A percentile compares a stretch with the other conserved stretches of the same genome.
Conservation (phyloP, 257 asterid genomes). For the Capsicum chinense region DNA sequence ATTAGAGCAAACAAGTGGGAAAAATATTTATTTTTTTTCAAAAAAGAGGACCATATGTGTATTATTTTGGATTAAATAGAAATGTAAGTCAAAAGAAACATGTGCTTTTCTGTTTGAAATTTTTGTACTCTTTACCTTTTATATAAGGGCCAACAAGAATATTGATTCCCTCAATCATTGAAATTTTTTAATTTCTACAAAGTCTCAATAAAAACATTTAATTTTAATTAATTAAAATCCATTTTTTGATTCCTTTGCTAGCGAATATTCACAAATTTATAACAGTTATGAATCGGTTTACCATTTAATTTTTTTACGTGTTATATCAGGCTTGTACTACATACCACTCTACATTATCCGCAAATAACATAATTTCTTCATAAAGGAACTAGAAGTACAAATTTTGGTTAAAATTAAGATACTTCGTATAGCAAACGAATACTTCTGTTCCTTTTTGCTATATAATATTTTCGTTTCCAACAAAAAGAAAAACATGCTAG, state of each 20-base stretch:
- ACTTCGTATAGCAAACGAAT: background rate
- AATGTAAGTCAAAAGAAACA: constrained; percentile 12
- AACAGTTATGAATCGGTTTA: background rate
- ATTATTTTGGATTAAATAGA: background rate
- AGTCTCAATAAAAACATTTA: background rate
- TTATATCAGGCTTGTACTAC: background rate
- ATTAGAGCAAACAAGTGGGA: background rate
- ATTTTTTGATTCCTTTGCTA: background rate
- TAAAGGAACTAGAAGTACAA: background rate
- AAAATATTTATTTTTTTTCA: background rate
- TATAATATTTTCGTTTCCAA: background rate
- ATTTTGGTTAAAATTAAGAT: background rate
- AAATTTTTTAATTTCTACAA: background rate
- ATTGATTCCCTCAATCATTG: background rate
- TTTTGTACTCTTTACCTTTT: background rate
- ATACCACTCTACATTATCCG: no score
- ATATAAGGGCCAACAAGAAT: background rate
- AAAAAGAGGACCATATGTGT: constrained; percentile 16
- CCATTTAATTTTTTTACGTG: background rate
- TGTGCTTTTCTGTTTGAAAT: constrained; percentile 16
- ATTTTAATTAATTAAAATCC: background rate
- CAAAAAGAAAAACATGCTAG: background rate
- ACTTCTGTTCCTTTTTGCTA: background rate
- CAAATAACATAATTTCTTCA: background rate
- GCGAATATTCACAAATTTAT: background rate